Conservation (phyloP, 2,329 filamentous ascomycete species). For the Thielaviopsis punctulata region DNA sequence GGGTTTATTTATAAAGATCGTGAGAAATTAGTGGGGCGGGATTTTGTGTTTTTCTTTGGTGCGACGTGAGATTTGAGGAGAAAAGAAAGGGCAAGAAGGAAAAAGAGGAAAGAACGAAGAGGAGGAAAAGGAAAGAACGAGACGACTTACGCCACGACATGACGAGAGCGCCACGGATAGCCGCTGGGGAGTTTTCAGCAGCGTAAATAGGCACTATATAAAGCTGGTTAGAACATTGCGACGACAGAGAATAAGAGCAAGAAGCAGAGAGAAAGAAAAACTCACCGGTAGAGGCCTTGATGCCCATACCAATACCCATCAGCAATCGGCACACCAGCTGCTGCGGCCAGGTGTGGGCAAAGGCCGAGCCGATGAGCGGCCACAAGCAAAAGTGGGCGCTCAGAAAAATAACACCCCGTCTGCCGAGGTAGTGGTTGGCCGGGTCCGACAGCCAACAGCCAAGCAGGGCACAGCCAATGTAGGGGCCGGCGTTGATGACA, state of each 20-base stretch:
- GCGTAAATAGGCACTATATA: conserved; percentile 32
- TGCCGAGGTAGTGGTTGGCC: conserved; percentile 44
- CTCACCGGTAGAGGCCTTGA: conserved; percentile 24
- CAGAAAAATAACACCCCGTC: conserved; percentile 48
- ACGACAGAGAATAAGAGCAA: background rate
- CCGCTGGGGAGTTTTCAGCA: conserved; percentile 33
- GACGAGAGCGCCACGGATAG: conserved; percentile 35
- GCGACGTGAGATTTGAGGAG: background rate
- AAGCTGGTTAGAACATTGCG: background rate
- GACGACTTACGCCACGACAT: conserved; percentile 32
- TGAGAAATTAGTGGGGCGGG: background rate
- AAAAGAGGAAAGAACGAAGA: background rate
- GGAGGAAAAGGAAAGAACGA: conserved; percentile 9
- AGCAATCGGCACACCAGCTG: conserved; percentile 31
- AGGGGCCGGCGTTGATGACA: conserved; percentile 24
- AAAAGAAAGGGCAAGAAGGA: background rate
- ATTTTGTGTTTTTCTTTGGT: too few relatives aligned
- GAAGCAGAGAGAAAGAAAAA: background rate
- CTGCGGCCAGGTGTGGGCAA: conserved; percentile 41
- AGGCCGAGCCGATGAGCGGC: conserved; percentile 41
- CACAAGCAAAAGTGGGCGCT: conserved; percentile 44
- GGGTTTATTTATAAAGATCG: background rate
- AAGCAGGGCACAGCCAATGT: conserved; percentile 22
- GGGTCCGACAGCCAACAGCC: conserved; percentile 43
- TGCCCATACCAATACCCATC: conserved; percentile 43